Conservation (phyloP, 2,329 filamentous ascomycete genomes). For the Mycogone perniciosa region DNA sequence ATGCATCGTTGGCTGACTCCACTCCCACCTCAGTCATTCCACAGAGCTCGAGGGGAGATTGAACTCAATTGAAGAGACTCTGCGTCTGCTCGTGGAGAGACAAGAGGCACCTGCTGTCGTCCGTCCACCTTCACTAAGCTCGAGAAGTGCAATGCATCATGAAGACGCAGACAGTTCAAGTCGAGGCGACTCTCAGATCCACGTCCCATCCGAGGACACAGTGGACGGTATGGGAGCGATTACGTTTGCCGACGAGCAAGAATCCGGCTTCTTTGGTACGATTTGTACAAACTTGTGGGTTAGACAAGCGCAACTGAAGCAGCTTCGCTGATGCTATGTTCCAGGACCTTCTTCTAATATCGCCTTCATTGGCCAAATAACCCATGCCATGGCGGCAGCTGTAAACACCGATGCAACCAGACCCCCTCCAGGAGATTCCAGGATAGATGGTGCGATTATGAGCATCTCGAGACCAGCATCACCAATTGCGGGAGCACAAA, state of each 20-base stretch:
- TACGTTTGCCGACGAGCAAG: slow-evolving; percentile 5
- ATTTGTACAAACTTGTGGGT: not conserved
- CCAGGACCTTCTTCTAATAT: slow-evolving; percentile 4
- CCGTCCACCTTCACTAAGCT: not conserved
- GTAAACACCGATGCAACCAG: not conserved
- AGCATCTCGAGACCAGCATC: slow-evolving; percentile 5
- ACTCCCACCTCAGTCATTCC: not conserved
- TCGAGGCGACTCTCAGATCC: not conserved
- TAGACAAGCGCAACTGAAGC: not conserved
- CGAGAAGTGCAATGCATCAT: not conserved
- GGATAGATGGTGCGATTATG: slow-evolving; percentile 3
- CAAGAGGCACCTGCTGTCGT: not conserved
- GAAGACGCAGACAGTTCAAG: not conserved
- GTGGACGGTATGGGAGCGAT: slow-evolving; percentile 5
- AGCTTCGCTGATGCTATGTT: no score
- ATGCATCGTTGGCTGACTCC: not conserved
- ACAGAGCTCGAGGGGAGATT: slow-evolving; percentile 2
- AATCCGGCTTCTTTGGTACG: slow-evolving; percentile 6
- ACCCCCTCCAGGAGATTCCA: not conserved
- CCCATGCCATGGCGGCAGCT: not conserved
- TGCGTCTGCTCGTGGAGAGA: slow-evolving; percentile 1
- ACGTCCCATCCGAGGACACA: not conserved
- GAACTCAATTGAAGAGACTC: slow-evolving; percentile 3
- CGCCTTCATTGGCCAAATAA: slow-evolving; percentile 2
- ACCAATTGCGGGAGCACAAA: not conserved